Conservation (phyloP, 2,329 filamentous ascomycete species). For the Scolecobasidium constrictum region DNA sequence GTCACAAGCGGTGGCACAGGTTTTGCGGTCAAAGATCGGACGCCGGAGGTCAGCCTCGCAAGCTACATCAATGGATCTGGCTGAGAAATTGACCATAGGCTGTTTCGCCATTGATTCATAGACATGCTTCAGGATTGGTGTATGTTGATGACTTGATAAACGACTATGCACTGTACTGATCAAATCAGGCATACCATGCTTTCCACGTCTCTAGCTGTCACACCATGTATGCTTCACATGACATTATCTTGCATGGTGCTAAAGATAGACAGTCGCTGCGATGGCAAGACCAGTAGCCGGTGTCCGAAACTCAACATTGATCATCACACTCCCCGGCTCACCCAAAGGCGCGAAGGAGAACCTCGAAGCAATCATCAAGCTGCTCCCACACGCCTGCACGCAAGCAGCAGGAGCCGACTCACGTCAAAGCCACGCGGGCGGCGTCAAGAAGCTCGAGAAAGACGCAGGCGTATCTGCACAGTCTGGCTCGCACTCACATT, state of each 20-base stretch:
- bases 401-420: slow-evolving; percentile 81
- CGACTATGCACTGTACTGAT: too few relatives aligned
- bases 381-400: slow-evolving; percentile 89
- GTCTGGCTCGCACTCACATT: slow-evolving; percentile 12
- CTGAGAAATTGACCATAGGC: slow-evolving; percentile 41
- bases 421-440: slow-evolving; percentile 65
- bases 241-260: not conserved
- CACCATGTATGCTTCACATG: slow-evolving; percentile 61
- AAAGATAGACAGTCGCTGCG: slow-evolving; percentile 89
- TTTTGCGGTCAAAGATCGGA: slow-evolving; percentile 74
- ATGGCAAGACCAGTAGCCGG: slow-evolving; percentile 94
- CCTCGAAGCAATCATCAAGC: slow-evolving; percentile 73
- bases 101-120: slow-evolving; percentile 67
- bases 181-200: slow-evolving; percentile 96
- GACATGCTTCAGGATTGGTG: slow-evolving; percentile 79
- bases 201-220: slow-evolving; percentile 69
- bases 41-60: slow-evolving; percentile 78
- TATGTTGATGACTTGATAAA: too few relatives aligned
- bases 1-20: slow-evolving; percentile 89
- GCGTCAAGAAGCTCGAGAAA: slow-evolving; percentile 70
- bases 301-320: slow-evolving; percentile 67
- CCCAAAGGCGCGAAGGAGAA: slow-evolving; percentile 95
- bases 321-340: slow-evolving; percentile 85
- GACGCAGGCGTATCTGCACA: slow-evolving; percentile 55
- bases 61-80: too few relatives aligned